Conservation (phyloP, 1,284 basidiomycete genomes). For the Tilletia caries region DNA sequence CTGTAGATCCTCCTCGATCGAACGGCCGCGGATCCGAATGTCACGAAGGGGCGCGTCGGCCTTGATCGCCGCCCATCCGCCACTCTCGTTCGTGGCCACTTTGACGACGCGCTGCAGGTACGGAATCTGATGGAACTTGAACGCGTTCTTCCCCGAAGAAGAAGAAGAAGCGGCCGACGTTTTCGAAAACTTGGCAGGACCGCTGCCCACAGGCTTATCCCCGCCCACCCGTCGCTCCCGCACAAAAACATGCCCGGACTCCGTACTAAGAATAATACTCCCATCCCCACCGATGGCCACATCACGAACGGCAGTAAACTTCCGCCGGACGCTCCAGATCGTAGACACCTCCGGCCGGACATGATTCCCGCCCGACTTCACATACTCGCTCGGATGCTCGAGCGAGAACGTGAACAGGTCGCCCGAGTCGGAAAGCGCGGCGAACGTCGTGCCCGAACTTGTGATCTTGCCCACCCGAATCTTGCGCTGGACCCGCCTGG, state of each 20-base stretch:
- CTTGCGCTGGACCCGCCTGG: constrained; percentile 43
- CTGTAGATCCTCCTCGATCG: constrained; percentile 67
- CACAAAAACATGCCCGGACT: constrained; percentile 89
- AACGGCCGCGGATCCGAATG: constrained; percentile 64
- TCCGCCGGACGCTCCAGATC: constrained; percentile 83
- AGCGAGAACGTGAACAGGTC: constrained; percentile 82
- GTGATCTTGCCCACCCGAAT: constrained; percentile 74
- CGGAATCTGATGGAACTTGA: constrained; percentile 73
- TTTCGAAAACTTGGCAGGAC: not conserved
- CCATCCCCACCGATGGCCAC: constrained; percentile 85
- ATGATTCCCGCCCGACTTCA: constrained; percentile 18
- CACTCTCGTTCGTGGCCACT: constrained; percentile 82
- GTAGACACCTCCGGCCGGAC: constrained; percentile 68
- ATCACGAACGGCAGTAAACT: constrained; percentile 76
- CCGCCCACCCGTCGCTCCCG: constrained; percentile 24
- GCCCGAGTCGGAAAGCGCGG: constrained; percentile 78
- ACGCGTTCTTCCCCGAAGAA: constrained; percentile 26
- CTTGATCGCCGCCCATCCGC: constrained; percentile 81
- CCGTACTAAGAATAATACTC: constrained; percentile 84
- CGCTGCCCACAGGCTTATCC: not conserved
- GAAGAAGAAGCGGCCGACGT: not conserved
- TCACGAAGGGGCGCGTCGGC: constrained; percentile 67
- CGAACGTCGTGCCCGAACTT: constrained; percentile 75
- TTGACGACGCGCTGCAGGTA: constrained; percentile 77
- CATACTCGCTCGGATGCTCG: constrained; percentile 49